These are phyloP conservation scores for Aspergillus homomorphus DNA, from an alignment of 495 filamentous ascomycete species.

Conservation along the genomic window DNA sequence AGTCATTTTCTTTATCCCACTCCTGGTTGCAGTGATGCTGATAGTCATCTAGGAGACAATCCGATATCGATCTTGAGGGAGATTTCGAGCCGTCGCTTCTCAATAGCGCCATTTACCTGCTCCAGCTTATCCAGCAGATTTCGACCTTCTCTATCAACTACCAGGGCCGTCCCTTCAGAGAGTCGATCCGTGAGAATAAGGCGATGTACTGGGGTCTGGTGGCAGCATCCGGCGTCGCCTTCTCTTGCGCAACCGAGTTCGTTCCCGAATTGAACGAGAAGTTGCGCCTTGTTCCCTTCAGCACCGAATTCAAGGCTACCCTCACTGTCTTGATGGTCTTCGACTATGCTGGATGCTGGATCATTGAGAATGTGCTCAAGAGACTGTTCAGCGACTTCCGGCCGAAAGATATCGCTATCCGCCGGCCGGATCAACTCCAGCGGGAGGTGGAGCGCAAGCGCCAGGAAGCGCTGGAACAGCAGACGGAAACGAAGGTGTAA, in stretches of 20 bases:
- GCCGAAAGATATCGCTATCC: constrained; percentile 88
- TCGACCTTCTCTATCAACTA: constrained; percentile 99
- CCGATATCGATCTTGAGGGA: constrained; percentile 83
- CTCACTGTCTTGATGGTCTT: constrained; percentile 83
- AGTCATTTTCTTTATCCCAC: constrained; percentile 28
- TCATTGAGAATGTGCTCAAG: constrained; percentile 88
- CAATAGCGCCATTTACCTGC: constrained; percentile 95
- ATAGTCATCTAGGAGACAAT: constrained; percentile 55
- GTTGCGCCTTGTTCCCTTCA: constrained; percentile 92
- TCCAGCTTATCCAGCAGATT: constrained; percentile 98
- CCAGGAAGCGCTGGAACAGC: constrained; percentile 55
- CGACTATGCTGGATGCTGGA: constrained; percentile 85
- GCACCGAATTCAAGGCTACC: constrained; percentile 79
- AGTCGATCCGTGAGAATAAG: constrained; percentile 89
- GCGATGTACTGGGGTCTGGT: constrained; percentile 98
- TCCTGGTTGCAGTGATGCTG: not conserved
- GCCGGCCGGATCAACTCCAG: constrained; percentile 83
- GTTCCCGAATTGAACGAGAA: constrained; percentile 93
- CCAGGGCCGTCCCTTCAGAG: constrained; percentile 95
- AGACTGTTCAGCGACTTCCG: constrained; percentile 82
- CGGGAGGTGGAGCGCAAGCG: constrained; percentile 65
- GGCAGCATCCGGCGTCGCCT: constrained; percentile 82
- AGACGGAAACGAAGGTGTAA: constrained; percentile 50
- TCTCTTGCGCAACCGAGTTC: constrained; percentile 94
- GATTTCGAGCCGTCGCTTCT: constrained; percentile 93